Base-by-base conservation (phyloP, 306 rosid genomes). In the Vigna trinervia region DNA sequence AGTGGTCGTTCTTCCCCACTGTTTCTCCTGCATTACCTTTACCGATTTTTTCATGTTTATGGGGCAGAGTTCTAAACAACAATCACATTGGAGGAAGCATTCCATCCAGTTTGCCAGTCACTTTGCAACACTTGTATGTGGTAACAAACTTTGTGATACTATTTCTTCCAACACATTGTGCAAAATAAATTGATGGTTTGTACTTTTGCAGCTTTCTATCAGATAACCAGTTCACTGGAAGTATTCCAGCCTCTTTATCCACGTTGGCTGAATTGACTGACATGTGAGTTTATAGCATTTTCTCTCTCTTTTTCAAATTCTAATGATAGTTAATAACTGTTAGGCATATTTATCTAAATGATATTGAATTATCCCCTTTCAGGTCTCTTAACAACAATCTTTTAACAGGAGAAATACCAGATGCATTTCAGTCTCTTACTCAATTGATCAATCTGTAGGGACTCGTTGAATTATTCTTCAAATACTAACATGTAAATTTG, bases 41-140 rank as follows among this genome's bases (percentile, higher is more conserved):
- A 54, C 74, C 67, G 41, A 39, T 82, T 84, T 43, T 52, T 22
- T 78, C 77, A 26, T 74, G 64, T 80, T 69, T 78, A n/a, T 15
- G 50, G 38, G 85, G 82, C 97, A 94, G 98, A 73, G 85, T 81
- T 83, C 87, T 94, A 34, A 94, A 92, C 93, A 94, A 94, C 89
- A 92, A 92, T 78, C 91, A 83, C 50, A 90, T 92, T 43, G 98
- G 98, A 66, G 98, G 98, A 61, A 88, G 84, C 76, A 92, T 94
- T 83, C 97, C 98, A 8, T 80, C 90, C 62, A 84, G 68, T 87
- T 90, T 94, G 85, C 98, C 98, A 0, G 87, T 79, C 26, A 90
- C 93, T 58, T 26, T 94, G 86, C 89, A 82, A 81, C 89, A 52
- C 87, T 22, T 94, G 98, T 94, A 92, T 47, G 97, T 81, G 69